Percentiles rank a stretch among this genome's conserved stretches.
phyloP scores from a whole-genome alignment of 2,329 filamentous ascomycete genomes.

The Colletotrichum trifolii region DNA sequence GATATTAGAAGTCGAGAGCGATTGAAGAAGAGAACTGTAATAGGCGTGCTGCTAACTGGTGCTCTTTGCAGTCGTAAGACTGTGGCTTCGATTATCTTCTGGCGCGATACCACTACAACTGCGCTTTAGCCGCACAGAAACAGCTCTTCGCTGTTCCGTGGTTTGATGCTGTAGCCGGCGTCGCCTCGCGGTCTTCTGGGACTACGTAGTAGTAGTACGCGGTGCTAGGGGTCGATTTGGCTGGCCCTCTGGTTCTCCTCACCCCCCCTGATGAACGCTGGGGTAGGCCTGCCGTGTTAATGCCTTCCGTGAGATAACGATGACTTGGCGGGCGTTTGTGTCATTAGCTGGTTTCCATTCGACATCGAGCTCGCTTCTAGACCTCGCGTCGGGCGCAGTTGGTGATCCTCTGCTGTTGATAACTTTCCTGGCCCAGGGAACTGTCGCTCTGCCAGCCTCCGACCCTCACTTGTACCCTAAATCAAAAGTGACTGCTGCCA shows the following conservation, averaged over 20 bases:
- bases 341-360: slow-evolving; percentile 25
- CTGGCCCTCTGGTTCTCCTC: slow-evolving; percentile 1
- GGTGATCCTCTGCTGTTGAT: neutral
- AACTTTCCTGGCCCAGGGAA: neutral
- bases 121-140: too few relatives aligned
- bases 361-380: slow-evolving; percentile 5
- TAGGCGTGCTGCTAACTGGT: too few relatives aligned
- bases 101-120: too few relatives aligned
- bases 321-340: slow-evolving; percentile 27
- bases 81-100: too few relatives aligned
- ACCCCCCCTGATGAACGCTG: slow-evolving; percentile 25
- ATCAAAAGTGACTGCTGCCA: too few relatives aligned
- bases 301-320: slow-evolving; percentile 26
- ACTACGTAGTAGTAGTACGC: neutral
- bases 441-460: neutral
- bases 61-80: too few relatives aligned
- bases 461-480: too few relatives aligned
- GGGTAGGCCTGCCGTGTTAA: slow-evolving; percentile 31
- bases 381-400: neutral
- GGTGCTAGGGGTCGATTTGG: slow-evolving; percentile 9
- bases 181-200: neutral
- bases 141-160: too few relatives aligned
- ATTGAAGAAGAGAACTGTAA: neutral
- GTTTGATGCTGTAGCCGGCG: slow-evolving; percentile 1
- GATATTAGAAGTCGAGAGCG: neutral